phyloP scores from a whole-genome alignment of 345 rosid genomes.

The Citrus australasica region DNA sequence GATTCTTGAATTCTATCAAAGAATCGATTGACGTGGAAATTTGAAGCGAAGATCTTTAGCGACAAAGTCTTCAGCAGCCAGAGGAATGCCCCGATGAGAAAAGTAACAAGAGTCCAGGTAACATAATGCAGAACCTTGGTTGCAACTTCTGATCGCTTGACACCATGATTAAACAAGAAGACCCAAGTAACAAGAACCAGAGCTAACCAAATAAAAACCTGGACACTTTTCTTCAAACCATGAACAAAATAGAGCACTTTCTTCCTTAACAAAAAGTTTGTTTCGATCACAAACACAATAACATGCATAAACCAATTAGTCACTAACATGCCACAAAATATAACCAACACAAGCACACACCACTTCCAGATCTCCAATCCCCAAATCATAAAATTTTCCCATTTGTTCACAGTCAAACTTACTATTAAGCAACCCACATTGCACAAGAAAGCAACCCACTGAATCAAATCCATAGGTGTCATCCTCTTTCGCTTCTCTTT shows the following conservation, averaged over 20 bases:
- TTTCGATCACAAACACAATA: conserved; percentile 71
- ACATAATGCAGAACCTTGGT: conserved; percentile 40
- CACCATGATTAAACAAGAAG: conserved; percentile 48
- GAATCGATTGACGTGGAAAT: conserved; percentile 71
- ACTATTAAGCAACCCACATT: conserved; percentile 46
- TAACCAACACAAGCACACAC: conserved; percentile 76
- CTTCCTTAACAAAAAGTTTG: conserved; percentile 61
- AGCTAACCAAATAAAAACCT: conserved; percentile 73
- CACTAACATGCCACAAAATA: conserved; percentile 63
- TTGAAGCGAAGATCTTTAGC: conserved; percentile 78
- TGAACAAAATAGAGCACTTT: conserved; percentile 89
- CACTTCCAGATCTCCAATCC: conserved; percentile 77
- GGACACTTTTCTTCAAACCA: conserved; percentile 80
- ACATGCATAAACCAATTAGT: conserved; percentile 76
- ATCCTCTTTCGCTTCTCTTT: conserved; percentile 33
- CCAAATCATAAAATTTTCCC: conserved; percentile 38
- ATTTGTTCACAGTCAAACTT: conserved; percentile 42
- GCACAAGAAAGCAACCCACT: conserved; percentile 44
- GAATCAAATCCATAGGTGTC: conserved; percentile 34
- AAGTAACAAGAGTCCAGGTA: conserved; percentile 59
- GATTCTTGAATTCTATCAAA: conserved; percentile 94
- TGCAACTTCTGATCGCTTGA: conserved; percentile 36
- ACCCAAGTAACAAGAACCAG: conserved; percentile 67
- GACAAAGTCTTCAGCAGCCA: conserved; percentile 69
- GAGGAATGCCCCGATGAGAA: conserved; percentile 59